These are phyloP conservation scores for Acacia pycnantha DNA, from an alignment of 331 rosid species.

Conservation along the genomic window DNA sequence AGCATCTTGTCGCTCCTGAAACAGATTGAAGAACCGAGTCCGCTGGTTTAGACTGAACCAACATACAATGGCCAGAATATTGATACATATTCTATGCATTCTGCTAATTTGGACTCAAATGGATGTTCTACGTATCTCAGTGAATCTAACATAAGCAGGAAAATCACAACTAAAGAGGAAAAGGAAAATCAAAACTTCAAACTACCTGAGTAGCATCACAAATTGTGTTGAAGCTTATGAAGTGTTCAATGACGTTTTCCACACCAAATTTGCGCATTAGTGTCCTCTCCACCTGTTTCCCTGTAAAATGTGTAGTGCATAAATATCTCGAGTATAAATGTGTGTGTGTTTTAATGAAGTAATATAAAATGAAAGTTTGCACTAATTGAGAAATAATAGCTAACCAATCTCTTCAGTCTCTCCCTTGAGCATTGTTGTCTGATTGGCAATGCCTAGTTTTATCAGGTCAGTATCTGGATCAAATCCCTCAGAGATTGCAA, in stretches of 20 bases:
- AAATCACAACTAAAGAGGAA: conserved; percentile 5
- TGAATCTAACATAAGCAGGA: conserved; percentile 17
- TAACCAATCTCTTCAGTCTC: conserved; percentile 97
- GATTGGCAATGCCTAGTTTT: conserved; percentile 86
- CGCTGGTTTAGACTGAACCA: neutral
- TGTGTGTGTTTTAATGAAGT: neutral
- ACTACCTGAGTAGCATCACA: conserved; percentile 96
- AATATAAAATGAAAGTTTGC: neutral
- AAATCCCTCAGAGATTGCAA: conserved; percentile 77
- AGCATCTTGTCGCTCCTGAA: conserved; percentile 99
- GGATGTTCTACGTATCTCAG: neutral
- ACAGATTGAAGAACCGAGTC: neutral
- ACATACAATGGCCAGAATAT: neutral
- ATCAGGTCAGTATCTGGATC: conserved; percentile 77
- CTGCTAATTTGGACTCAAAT: neutral
- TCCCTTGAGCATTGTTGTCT: conserved; percentile 99
- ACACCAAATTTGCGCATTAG: conserved; percentile 93
- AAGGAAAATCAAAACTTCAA: neutral
- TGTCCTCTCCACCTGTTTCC: conserved; percentile 78
- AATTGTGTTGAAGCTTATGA: conserved; percentile 93
- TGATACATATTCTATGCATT: neutral
- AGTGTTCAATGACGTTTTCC: conserved; percentile 73
- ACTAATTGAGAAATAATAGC: conserved; percentile 12
- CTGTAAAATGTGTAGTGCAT: conserved; percentile 40
- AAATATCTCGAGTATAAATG: conserved; percentile 6